Base-by-base conservation (phyloP, 352 stramenopile species). In the Peronospora belbahrii region DNA sequence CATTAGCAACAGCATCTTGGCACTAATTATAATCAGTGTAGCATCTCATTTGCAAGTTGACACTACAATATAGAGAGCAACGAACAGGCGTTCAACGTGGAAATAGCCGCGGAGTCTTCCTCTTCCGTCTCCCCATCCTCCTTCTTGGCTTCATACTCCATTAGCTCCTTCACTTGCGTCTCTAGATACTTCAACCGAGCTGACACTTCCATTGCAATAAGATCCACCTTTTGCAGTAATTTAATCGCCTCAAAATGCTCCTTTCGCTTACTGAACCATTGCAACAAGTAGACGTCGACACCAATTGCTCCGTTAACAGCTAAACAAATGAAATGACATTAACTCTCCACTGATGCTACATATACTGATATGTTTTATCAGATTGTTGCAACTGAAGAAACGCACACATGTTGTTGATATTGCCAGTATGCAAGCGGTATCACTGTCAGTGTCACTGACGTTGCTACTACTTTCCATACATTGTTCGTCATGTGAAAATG, bases 71-170 rank as follows among this genome's bases (percentile, higher is more conserved):
- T n/a, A 47, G n/a, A n/a, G n/a, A n/a, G 19, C 19, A 40, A 28
- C 52, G 3, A 58, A 88, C 79, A 90, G 1, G 79, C 88, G 51
- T 83, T 86, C 23, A 90, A 54, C 5, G 74, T 57, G 25, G 72
- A 83, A 42, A 53, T 50, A 36, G 24, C 48, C 15, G 59, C 40
- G 2, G 34, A 5, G 10, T 65, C 58, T 7, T 50, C 38, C 15
- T 65, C 51, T 22, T 64, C 42, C 3, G 20, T 22, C 8, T 61
- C 47, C 3, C 47, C 37, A 7, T 43, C 25, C 1, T 67, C 51
- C 2, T 70, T 60, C 10, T 49, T 53, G 15, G 55, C 55, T 43
- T 85, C 63, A 20, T 75, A 71, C 17, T 65, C 65, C 3, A 83
- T 20, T 17, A 80, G 45, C 33, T 88, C 72, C 24, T 88, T 67